Evolutionary conservation across 2,329 filamentous ascomycete species (phyloP).

Genomic region (Botrytis sinoallii): DNA sequence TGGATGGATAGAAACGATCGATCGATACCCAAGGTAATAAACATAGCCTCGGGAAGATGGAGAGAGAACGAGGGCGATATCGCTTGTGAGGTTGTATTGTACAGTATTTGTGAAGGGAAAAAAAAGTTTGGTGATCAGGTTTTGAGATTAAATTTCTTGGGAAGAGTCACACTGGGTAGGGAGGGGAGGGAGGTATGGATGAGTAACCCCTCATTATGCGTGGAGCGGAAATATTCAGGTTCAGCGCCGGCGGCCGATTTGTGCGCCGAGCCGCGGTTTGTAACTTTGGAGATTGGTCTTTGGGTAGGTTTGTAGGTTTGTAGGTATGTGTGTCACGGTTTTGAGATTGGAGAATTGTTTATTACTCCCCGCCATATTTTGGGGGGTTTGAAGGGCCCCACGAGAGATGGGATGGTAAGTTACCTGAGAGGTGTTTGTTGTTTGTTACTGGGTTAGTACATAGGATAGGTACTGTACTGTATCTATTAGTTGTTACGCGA

Average conservation of each 20-base stretch:
- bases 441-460: not conserved
- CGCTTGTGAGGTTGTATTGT: not conserved
- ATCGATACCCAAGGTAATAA: not conserved
- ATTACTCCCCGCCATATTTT: not conserved
- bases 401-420: not conserved
- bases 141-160: not conserved
- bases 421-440: too few species aligned
- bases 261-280: not conserved
- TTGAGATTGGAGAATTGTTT: not conserved
- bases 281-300: not conserved
- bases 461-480: too few species aligned
- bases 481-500: not conserved
- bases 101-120: too few species aligned
- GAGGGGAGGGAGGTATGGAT: too few species aligned
- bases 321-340: not conserved
- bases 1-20: not conserved
- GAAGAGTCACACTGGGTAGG: too few species aligned
- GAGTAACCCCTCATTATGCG: not conserved
- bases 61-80: not conserved
- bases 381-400: not conserved
- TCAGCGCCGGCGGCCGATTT: not conserved
- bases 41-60: not conserved
- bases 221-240: not conserved
- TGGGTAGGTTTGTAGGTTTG: too few species aligned
- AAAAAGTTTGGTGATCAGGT: not conserved